Conservation (phyloP, 768 basidiomycete species). For the Termitomyces sp. region DNA sequence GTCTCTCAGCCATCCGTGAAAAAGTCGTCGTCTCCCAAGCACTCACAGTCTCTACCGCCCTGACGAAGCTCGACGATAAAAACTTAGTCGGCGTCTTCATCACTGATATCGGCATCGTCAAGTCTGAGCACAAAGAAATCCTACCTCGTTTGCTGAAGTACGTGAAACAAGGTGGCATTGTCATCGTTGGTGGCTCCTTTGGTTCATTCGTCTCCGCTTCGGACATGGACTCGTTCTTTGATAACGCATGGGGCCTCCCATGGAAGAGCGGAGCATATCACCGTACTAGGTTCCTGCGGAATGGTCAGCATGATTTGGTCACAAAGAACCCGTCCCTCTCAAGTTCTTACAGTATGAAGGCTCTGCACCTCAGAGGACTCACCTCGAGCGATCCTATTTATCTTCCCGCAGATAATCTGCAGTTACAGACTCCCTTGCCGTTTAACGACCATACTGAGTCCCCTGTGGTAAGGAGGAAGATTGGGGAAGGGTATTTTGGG, state of each 20-base stretch:
- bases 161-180: slow-evolving; percentile 34
- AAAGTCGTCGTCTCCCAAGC: slow-evolving; percentile 20
- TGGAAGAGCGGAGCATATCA: slow-evolving; percentile 27
- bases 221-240: slow-evolving; percentile 20
- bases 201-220: slow-evolving; percentile 16
- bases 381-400: slow-evolving; percentile 23
- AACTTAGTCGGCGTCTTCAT: slow-evolving; percentile 35
- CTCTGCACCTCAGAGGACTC: slow-evolving; percentile 25
- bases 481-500: slow-evolving; percentile 35
- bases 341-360: slow-evolving; percentile 32
- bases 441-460: slow-evolving; percentile 26
- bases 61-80: slow-evolving; percentile 24
- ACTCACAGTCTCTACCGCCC: slow-evolving; percentile 15
- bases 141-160: slow-evolving; percentile 32
- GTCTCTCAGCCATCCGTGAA: slow-evolving; percentile 21
- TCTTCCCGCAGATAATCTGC: slow-evolving; percentile 14
- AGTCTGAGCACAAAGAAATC: slow-evolving; percentile 24
- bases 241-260: slow-evolving; percentile 21
- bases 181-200: slow-evolving; percentile 29
- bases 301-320: slow-evolving; percentile 17
- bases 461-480: slow-evolving; percentile 28
- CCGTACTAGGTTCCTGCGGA: slow-evolving; percentile 20
- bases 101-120: slow-evolving; percentile 30
- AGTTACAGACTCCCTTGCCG: neutral
- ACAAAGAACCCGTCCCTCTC: slow-evolving; percentile 18